Percentiles rank a stretch among this genome's conserved stretches.
These are phyloP conservation scores for Suillus discolor DNA, from an alignment of 768 basidiomycete species.

Conservation along the genomic window DNA sequence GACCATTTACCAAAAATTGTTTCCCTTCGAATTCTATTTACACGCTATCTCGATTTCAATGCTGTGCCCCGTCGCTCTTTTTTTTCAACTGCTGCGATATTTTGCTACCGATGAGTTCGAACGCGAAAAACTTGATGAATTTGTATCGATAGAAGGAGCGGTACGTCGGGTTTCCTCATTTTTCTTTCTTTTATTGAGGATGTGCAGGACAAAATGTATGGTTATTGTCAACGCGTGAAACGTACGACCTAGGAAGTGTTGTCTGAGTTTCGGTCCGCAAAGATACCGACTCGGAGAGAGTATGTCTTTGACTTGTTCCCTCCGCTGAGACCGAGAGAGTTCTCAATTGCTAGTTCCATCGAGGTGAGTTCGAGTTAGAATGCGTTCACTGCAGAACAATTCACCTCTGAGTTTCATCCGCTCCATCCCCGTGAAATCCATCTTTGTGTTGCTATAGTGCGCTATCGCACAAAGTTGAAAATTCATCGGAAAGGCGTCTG, in stretches of 20 bases:
- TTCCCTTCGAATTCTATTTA: constrained; percentile 74
- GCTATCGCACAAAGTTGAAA: constrained; percentile 84
- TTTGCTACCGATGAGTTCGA: constrained; percentile 81
- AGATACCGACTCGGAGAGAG: constrained; percentile 76
- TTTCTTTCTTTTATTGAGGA: constrained; percentile 10
- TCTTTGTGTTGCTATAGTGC: constrained; percentile 89
- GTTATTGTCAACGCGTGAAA: constrained; percentile 79
- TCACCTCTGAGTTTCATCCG: constrained; percentile 26
- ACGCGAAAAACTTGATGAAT: constrained; percentile 82
- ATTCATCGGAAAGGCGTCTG: constrained; percentile 81
- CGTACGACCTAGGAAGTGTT: constrained; percentile 86
- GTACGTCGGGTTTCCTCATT: constrained; percentile 39
- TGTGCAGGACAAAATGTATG: constrained; percentile 86
- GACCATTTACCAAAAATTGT: constrained; percentile 56
- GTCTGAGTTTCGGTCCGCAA: constrained; percentile 73
- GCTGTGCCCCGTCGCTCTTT: constrained; percentile 85
- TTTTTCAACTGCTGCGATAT: constrained; percentile 77
- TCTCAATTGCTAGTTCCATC: constrained; percentile 88
- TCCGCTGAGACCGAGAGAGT: constrained; percentile 79
- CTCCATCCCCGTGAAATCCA: constrained; percentile 71
- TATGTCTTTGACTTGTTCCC: constrained; percentile 93
- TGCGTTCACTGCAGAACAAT: not conserved
- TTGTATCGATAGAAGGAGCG: constrained; percentile 69
- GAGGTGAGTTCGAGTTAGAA: constrained; percentile 33
- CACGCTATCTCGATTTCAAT: constrained; percentile 79